Evolutionary conservation across 2,329 filamentous ascomycete genomes (phyloP), one percentile per base, ranked within the genome.

Genomic region (Thermothelomyces thermophilus): DNA sequence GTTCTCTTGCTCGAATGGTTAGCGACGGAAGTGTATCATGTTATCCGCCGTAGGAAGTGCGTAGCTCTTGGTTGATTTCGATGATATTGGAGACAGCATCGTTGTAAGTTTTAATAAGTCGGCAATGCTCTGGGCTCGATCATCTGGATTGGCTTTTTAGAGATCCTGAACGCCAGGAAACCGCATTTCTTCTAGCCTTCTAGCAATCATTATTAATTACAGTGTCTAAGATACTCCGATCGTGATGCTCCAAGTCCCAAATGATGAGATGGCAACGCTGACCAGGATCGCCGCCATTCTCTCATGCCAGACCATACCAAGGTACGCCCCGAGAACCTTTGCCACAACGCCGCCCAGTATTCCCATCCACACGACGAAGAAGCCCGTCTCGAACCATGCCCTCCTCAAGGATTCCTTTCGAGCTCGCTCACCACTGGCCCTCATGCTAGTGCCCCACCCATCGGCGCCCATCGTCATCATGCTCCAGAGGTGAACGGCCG

Each of bases 341-440:
- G 48, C 52, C 9, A 46, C 2, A 2, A 44, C 48, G 5, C 52
- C 52, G 17, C 39, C 45, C 31, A 54, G 30, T 2, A 54, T 51
- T 2, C 52, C 48, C 48, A 54, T 51, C 52, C 52, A 51, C n/a
- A 48, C 48, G 17, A 54, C 45, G 46, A 54, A 54, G 20, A 54
- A 54, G 4, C 52, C 52, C 5, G 50, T 43, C 8, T 54, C 52
- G 19, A 51, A 54, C 52, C 52, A 54, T 14, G 44, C 52, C 26
- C 48, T 48, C 16, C 16, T 48, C 52, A 41, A 41, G n/a, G 36
- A 41, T 13, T 54, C 50, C n/a, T 33, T 54, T 5, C 36, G 31
- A 10, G 45, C 44, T 20, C 47, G 44, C 33, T 54, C 52, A 5
- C 52, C 48, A 19, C 52, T 54, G 3, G 52, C 52, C 9, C 52